Evolutionary conservation across 2,329 filamentous ascomycete genomes (phyloP).

Genomic region (Hyphodiscus sp.): DNA sequence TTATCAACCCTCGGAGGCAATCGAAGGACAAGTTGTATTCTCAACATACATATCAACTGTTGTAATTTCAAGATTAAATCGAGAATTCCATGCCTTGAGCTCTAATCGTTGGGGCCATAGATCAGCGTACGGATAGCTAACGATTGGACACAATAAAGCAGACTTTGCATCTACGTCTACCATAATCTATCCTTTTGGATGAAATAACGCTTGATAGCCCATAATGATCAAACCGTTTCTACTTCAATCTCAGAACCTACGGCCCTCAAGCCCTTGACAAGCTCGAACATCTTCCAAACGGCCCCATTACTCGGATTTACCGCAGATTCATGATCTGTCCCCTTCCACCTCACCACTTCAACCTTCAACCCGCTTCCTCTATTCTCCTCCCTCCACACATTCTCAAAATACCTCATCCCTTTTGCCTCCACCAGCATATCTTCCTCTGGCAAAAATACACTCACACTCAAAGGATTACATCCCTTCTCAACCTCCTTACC

Average conservation of each 20-base stretch:
- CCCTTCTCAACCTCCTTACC: constrained; percentile 8
- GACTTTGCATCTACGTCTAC: too few relatives aligned
- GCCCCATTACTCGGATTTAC: constrained; percentile 11
- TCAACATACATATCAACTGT: too few relatives aligned
- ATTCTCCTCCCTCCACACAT: constrained; percentile 32
- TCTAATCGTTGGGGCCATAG: too few relatives aligned
- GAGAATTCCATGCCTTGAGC: too few relatives aligned
- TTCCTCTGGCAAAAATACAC: constrained; percentile 29
- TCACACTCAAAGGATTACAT: constrained; percentile 14
- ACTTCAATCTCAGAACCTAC: neutral
- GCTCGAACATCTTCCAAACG: neutral
- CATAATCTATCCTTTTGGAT: too few relatives aligned
- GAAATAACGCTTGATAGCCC: too few relatives aligned
- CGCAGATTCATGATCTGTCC: constrained; percentile 35
- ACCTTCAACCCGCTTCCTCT: constrained; percentile 31
- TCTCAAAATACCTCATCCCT: constrained; percentile 37
- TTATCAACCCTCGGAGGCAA: too few relatives aligned
- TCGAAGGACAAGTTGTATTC: too few relatives aligned
- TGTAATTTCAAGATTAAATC: too few relatives aligned
- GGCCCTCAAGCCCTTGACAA: neutral
- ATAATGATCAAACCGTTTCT: neutral
- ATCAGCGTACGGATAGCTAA: too few relatives aligned
- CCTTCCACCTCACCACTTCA: constrained; percentile 23
- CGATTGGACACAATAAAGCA: too few relatives aligned
- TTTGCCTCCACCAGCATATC: constrained; percentile 38